Base-by-base conservation (phyloP, 2,329 filamentous ascomycete genomes). In the Trichoderma simmonsii region DNA sequence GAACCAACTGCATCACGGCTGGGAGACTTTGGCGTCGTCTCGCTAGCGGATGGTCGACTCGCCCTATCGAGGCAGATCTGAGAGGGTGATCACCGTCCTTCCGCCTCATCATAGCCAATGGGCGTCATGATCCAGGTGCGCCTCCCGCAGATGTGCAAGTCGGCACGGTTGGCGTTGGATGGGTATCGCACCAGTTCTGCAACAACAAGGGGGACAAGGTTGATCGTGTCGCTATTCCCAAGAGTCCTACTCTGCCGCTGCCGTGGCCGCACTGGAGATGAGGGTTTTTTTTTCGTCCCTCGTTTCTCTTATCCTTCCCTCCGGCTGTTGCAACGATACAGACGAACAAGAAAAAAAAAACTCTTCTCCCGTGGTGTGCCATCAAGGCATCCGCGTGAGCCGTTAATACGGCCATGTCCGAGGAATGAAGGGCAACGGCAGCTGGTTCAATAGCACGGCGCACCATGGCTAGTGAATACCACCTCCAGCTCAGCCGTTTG, bases 61-160 rank as follows among this genome's bases (percentile, higher is more conserved):
- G 66, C 66, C 61, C 54, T 65, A 66, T 71, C 59, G 59, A 71
- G 60, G 69, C 54, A 72, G 71, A 70, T 70, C 67, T 61, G 12
- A 39, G 34, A 51, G 57, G 67, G 15, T 54, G 66, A 64, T 72
- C 71, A 64, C 54, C 71, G 30, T 69, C 36, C 57, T 71, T 65
- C 71, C 66, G 71, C 56, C 60, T 60, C 32, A 54, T 28, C 18
- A 59, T 39, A 63, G 59, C 70, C 70, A 72, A 72, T 72, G 30
- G 43, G 59, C 63, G 36, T 57, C 48, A 32, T 57, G 34, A 21
- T 26, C 30, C 14, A 54, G 48, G 70, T 59, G 28, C 63, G 43
- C 65, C 63, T 62, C 65, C 64, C 39, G 70, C 54, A 68, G 57
- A 60, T 60, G 28, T 34, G 34, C 60, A 64, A 60, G 57, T 34